These are phyloP conservation scores for Aspergillus arachidicola DNA, from an alignment of 2,329 filamentous ascomycete species.

Conservation along the genomic window DNA sequence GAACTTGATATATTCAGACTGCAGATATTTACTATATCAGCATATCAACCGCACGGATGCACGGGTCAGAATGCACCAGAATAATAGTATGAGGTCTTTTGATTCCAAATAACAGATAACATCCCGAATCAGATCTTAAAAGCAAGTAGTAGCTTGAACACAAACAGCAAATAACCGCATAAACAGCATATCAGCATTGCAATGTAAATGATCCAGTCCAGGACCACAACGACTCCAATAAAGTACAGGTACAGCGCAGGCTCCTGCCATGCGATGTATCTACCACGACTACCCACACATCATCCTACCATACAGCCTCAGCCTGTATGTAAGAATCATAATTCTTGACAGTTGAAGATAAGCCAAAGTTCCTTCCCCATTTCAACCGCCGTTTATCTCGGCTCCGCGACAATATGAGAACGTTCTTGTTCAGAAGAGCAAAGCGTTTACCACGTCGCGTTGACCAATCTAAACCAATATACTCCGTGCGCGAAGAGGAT, in stretches of 20 bases:
- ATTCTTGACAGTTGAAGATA: not conserved
- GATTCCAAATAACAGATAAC: conserved; percentile 5
- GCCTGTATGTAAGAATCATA: conserved; percentile 10
- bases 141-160: not conserved
- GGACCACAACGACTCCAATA: conserved; percentile 25
- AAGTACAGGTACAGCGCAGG: conserved; percentile 27
- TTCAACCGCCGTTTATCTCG: not conserved
- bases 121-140: conserved; percentile 6
- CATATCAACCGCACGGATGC: not conserved
- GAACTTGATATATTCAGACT: not conserved
- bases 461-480: not conserved
- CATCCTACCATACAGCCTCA: conserved; percentile 14
- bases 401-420: not conserved
- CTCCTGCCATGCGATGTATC: conserved; percentile 27
- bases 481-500: conserved; percentile 11
- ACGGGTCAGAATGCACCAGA: not conserved
- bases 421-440: not conserved
- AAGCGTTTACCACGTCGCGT: not conserved
- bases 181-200: conserved; percentile 22
- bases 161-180: conserved; percentile 13
- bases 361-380: not conserved
- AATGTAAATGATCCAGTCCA: conserved; percentile 23
- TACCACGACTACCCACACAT: conserved; percentile 16
- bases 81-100: conserved; percentile 1
- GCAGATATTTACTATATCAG: not conserved